Base-by-base conservation (phyloP, 495 filamentous ascomycete genomes). In the Xylaria castorea region DNA sequence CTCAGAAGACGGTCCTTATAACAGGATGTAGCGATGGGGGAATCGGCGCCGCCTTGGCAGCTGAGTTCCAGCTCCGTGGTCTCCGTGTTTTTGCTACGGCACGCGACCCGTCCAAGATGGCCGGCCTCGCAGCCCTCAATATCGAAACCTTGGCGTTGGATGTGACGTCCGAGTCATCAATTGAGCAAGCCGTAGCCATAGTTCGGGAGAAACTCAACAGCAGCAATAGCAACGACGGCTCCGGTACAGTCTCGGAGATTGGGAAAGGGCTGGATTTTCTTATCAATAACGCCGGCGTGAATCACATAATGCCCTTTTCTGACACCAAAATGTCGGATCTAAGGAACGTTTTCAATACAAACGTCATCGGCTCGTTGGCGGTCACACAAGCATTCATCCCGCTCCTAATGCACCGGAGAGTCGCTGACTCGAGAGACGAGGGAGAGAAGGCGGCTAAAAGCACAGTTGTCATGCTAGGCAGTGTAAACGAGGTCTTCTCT, bases 61-160 rank as follows among this genome's bases (percentile, higher is more conserved):
- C 75, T 5, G 82, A 81, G 38, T 90, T 90, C 76, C 82, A 85
- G 30, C 67, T 70, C 3, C 77, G 75, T 27, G 88, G 87, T 20
- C 84, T 80, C 70, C 84, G 82, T 18, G 89, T 91, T 57, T 89
- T 89, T 73, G 89, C 90, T 20, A 88, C 89, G 27, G 83, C 85
- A 5, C 87, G 89, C 57, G 77, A 84, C 67, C 68, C 78, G 5
- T 66, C 74, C 25, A 88, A 85, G 63, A 81, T 88, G 76, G 60
- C 73, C 11, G 38, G 76, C 40, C 78, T 86, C 25, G 69, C 75
- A 50, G 66, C 80, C 5, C 64, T 80, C 22, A 83, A 83, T 9
- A 77, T 88, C 55, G 82, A 87, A n/a, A 82, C 82, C 12, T 70
- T 89, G 0, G 68, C 66, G n/a, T 80, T 90, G 18, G 88, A 89